These are phyloP conservation scores for Thermoascus crustaceus DNA, from an alignment of 2,329 filamentous ascomycete species.

Conservation along the genomic window DNA sequence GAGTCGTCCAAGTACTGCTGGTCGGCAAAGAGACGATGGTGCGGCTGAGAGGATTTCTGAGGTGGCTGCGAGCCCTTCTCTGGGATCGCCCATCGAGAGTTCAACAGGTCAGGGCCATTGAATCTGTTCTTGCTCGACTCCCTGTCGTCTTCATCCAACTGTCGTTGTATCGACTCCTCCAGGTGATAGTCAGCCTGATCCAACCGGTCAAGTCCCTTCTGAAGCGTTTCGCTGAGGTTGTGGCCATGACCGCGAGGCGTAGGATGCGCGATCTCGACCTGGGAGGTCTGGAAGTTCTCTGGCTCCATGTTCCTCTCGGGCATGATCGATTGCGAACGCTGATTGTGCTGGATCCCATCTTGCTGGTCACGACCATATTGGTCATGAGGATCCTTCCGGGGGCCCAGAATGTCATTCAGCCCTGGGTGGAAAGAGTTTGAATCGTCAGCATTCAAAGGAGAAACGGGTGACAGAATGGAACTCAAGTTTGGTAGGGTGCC, in stretches of 20 bases:
- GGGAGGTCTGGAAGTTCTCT: slow-evolving; percentile 35
- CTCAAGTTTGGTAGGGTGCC: slow-evolving; percentile 35
- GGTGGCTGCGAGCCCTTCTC: slow-evolving; percentile 18
- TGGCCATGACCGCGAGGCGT: slow-evolving; percentile 57
- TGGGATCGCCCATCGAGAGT: slow-evolving; percentile 31
- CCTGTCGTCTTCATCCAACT: slow-evolving; percentile 68
- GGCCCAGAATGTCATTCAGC: slow-evolving; percentile 13
- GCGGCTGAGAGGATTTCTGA: slow-evolving; percentile 16
- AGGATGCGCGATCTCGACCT: slow-evolving; percentile 50
- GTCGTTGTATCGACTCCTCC: slow-evolving; percentile 68
- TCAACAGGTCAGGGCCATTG: slow-evolving; percentile 21
- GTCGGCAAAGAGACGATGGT: slow-evolving; percentile 29
- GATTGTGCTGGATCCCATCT: slow-evolving; percentile 14
- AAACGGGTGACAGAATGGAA: slow-evolving; percentile 54
- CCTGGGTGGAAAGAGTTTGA: slow-evolving; percentile 28
- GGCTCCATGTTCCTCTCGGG: slow-evolving; percentile 17
- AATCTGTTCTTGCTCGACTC: slow-evolving; percentile 19
- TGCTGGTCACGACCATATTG: slow-evolving; percentile 21
- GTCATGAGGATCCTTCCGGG: slow-evolving; percentile 18
- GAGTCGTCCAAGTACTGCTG: slow-evolving; percentile 22
- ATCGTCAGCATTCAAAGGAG: slow-evolving; percentile 52
- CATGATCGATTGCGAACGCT: slow-evolving; percentile 23
- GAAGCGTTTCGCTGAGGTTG: slow-evolving; percentile 68
- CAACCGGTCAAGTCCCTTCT: slow-evolving; percentile 64
- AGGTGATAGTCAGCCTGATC: slow-evolving; percentile 72